Evolutionary conservation across 176 grass and related monocot species (phyloP).

Genomic region (Carex parvula): DNA sequence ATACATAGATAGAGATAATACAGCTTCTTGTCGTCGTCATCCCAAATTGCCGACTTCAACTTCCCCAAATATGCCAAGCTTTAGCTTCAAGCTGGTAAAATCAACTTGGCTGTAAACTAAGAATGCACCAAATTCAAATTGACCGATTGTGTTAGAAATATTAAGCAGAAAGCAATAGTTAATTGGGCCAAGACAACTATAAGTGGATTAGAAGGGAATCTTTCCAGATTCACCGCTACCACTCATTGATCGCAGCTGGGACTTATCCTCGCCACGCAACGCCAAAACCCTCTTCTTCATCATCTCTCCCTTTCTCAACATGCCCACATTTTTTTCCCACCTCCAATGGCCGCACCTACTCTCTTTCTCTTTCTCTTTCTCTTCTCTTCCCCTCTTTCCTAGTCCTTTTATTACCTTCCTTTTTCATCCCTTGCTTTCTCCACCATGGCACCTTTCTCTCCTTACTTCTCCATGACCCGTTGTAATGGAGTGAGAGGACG

Average conservation of each 20-base stretch:
- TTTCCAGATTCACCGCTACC: slow-evolving; percentile 37
- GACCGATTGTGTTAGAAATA: neutral
- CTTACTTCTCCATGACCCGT: slow-evolving; percentile 52
- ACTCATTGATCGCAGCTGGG: slow-evolving; percentile 40
- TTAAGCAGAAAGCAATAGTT: neutral
- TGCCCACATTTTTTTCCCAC: slow-evolving; percentile 37
- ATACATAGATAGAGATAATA: neutral
- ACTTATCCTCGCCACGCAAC: slow-evolving; percentile 33
- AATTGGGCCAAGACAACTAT: neutral
- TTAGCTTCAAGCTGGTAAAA: neutral
- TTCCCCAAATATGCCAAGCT: slow-evolving; percentile 57
- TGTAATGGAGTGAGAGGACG: slow-evolving; percentile 42
- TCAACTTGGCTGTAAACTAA: neutral
- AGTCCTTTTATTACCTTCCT: slow-evolving; percentile 8
- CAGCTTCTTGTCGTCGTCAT: slow-evolving; percentile 64
- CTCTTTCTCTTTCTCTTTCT: slow-evolving; percentile 17
- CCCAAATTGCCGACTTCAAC: slow-evolving; percentile 62
- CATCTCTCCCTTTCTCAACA: slow-evolving; percentile 24
- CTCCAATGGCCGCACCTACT: slow-evolving; percentile 38
- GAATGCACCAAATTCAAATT: neutral
- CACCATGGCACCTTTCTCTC: slow-evolving; percentile 67
- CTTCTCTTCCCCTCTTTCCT: slow-evolving; percentile 38
- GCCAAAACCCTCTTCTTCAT: slow-evolving; percentile 27
- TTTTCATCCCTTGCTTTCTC: neutral
- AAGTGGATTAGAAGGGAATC: slow-evolving; percentile 72